Percentiles rank a stretch among this genome's conserved stretches.
phyloP scores from a whole-genome alignment of 1,284 basidiomycete genomes.

The Moniliella sp. region DNA sequence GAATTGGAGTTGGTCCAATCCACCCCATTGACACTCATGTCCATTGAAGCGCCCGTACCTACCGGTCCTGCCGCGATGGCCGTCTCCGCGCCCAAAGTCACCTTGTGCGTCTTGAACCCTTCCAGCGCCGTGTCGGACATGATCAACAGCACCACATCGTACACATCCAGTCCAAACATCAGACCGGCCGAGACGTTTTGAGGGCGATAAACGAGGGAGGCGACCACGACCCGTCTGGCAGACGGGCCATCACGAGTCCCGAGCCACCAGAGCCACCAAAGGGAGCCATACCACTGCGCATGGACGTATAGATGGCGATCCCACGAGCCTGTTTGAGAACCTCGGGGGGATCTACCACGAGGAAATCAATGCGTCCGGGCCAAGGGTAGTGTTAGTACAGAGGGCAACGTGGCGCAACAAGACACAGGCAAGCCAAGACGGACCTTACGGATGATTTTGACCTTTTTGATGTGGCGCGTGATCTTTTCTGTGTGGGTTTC shows the following conservation, averaged over 20 bases:
- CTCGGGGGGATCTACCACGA: too few species aligned
- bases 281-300: constrained; percentile 62
- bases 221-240: constrained; percentile 88
- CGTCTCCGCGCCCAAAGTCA: constrained; percentile 29
- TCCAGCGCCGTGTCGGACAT: constrained; percentile 24
- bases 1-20: too few species aligned
- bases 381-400: too few species aligned
- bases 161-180: constrained; percentile 29
- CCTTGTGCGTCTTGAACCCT: constrained; percentile 20
- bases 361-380: too few species aligned
- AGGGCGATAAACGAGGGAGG: too few species aligned
- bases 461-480: too few species aligned
- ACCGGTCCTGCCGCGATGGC: constrained; percentile 28
- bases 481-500: too few species aligned
- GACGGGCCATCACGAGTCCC: constrained; percentile 74
- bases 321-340: constrained; percentile 67
- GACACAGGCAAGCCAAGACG: too few species aligned
- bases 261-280: constrained; percentile 89
- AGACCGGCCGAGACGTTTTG: too few species aligned
- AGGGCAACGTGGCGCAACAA: too few species aligned
- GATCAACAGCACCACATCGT: constrained; percentile 34
- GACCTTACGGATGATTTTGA: too few species aligned
- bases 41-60: constrained; percentile 30
- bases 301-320: constrained; percentile 78
- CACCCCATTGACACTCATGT: too few species aligned